Percentiles rank a stretch among this genome's conserved stretches.
Conservation (phyloP, 345 rosid genomes). For the Hibiscus syriacus region DNA sequence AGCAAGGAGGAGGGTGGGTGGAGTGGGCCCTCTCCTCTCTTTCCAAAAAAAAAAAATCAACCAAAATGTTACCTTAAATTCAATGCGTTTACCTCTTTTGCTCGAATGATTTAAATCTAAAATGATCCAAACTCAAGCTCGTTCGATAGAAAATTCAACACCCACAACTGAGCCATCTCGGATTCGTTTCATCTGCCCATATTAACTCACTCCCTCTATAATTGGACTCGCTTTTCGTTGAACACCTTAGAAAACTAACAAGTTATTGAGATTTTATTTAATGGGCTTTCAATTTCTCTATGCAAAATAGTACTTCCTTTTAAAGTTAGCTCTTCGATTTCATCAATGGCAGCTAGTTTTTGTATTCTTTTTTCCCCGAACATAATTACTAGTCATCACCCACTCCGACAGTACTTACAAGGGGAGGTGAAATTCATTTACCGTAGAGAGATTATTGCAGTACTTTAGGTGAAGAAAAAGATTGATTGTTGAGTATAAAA, state of each 20-base stretch:
- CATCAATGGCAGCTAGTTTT: background rate
- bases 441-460: too few relatives aligned
- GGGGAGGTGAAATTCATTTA: background rate
- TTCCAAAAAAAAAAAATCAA: too few relatives aligned
- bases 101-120: too few relatives aligned
- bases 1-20: background rate
- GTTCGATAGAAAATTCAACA: too few relatives aligned
- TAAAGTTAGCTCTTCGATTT: background rate
- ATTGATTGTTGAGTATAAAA: too few relatives aligned
- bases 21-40: background rate
- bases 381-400: background rate
- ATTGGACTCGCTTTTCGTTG: background rate
- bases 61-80: background rate
- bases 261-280: background rate
- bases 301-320: background rate
- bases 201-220: too few relatives aligned
- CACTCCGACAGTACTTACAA: background rate
- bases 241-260: background rate
- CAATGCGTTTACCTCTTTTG: too few relatives aligned
- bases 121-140: too few relatives aligned
- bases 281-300: too few relatives aligned
- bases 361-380: background rate
- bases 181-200: too few relatives aligned
- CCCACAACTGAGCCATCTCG: too few relatives aligned
- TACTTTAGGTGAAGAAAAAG: too few relatives aligned